These are phyloP conservation scores for Amphicarpaea edgeworthii DNA, from an alignment of 306 rosid species.

Conservation along the genomic window DNA sequence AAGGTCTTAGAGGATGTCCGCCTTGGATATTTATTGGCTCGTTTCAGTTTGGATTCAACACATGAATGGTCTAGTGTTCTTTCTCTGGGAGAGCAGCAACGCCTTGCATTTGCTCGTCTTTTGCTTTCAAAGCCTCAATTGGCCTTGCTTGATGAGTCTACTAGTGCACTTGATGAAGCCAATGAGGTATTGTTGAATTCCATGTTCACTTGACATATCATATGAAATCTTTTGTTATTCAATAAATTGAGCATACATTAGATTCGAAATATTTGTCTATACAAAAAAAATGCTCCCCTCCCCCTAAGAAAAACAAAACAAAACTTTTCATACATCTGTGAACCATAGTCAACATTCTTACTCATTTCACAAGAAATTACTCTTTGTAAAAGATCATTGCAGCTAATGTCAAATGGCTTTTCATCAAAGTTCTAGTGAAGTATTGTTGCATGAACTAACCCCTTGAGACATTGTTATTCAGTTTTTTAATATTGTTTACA, in stretches of 20 bases:
- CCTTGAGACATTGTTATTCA: background rate
- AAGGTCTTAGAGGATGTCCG: slow-evolving; percentile 83
- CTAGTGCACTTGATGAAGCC: slow-evolving; percentile 93
- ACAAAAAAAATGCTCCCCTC: background rate
- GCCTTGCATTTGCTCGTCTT: slow-evolving; percentile 94
- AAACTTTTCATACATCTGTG: background rate
- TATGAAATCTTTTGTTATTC: slow-evolving; percentile 16
- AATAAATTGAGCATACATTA: slow-evolving; percentile 15
- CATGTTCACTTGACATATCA: slow-evolving; percentile 16
- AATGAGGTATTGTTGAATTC: slow-evolving; percentile 76
- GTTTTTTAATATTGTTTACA: background rate
- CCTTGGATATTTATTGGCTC: slow-evolving; percentile 78
- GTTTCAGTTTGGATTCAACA: slow-evolving; percentile 75
- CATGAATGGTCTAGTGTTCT: slow-evolving; percentile 98
- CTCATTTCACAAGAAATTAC: background rate
- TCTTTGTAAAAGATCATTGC: background rate
- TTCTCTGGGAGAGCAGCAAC: slow-evolving; percentile 98
- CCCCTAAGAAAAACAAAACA: background rate
- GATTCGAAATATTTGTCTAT: background rate
- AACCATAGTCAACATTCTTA: slow-evolving; percentile 6
- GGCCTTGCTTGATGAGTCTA: slow-evolving; percentile 89
- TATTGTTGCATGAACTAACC: slow-evolving; percentile 8
- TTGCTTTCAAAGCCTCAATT: slow-evolving; percentile 83
- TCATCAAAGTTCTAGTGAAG: slow-evolving; percentile 27
- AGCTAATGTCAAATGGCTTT: slow-evolving; percentile 18